These are phyloP conservation scores for Setaria italica DNA, from an alignment of 202 grass and related monocot species.

Conservation along the genomic window DNA sequence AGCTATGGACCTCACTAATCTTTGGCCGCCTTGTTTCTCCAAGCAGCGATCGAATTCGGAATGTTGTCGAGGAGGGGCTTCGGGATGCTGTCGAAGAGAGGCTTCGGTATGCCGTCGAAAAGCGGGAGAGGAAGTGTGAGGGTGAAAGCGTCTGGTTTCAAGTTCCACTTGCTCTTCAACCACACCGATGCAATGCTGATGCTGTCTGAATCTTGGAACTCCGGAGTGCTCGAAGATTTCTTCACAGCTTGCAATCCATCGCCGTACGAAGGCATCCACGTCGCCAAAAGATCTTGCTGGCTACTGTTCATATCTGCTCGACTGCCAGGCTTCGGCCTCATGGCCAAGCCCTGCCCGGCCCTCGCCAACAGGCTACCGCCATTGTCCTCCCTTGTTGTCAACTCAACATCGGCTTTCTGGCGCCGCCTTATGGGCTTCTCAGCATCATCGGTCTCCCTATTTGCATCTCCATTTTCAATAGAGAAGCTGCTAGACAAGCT, in stretches of 20 bases:
- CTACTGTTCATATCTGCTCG: constrained; percentile 50
- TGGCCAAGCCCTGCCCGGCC: constrained; percentile 44
- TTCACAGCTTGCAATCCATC: constrained; percentile 59
- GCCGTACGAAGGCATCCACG: constrained; percentile 39
- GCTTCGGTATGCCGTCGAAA: constrained; percentile 64
- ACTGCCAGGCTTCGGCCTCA: constrained; percentile 55
- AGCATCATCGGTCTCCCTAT: constrained; percentile 38
- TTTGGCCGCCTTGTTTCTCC: constrained; percentile 78
- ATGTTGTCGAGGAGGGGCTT: constrained; percentile 64
- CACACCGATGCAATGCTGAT: constrained; percentile 56
- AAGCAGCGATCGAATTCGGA: constrained; percentile 58
- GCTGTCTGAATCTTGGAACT: constrained; percentile 73
- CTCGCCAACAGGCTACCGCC: constrained; percentile 21
- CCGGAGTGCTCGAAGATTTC: constrained; percentile 82
- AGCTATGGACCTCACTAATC: constrained; percentile 58
- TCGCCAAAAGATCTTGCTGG: constrained; percentile 42
- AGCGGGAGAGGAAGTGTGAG: constrained; percentile 46
- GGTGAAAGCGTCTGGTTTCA: constrained; percentile 74
- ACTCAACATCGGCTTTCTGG: constrained; percentile 57
- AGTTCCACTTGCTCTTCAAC: constrained; percentile 72
- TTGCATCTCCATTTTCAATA: constrained; percentile 51
- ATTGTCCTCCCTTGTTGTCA: constrained; percentile 52
- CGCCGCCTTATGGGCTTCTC: constrained; percentile 67
- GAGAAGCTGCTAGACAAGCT: constrained; percentile 50
- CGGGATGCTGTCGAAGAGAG: constrained; percentile 53